Conservation (phyloP, 345 rosid genomes). For the Boechera divaricarpa region DNA sequence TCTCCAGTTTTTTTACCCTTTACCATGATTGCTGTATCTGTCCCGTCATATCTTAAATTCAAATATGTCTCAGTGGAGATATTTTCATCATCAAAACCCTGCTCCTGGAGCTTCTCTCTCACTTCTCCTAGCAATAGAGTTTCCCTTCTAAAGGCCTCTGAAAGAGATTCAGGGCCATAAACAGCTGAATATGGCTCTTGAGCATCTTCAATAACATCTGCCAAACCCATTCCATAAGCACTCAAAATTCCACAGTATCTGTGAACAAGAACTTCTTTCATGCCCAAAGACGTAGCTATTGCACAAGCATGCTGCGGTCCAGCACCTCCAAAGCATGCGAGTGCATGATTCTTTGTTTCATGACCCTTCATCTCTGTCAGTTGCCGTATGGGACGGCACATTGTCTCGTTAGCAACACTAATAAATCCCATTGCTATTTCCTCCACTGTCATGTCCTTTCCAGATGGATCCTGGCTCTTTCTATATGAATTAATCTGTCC, state of each 20-base stretch:
- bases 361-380: conserved; percentile 98
- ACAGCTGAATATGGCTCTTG: conserved; percentile 94
- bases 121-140: conserved; percentile 58
- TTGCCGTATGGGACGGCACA: conserved; percentile 97
- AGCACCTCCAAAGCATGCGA: conserved; percentile 98
- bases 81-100: conserved; percentile 74
- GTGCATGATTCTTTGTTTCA: conserved; percentile 91
- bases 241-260: conserved; percentile 90
- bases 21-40: conserved; percentile 99
- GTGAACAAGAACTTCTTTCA: conserved; percentile 90
- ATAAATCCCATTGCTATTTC: conserved; percentile 91
- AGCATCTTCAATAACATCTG: conserved; percentile 95
- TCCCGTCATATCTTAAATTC: conserved; percentile 92
- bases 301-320: conserved; percentile 99
- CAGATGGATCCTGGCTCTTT: conserved; percentile 72
- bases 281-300: conserved; percentile 88
- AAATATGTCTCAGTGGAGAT: conserved; percentile 75
- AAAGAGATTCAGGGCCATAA: conserved; percentile 66
- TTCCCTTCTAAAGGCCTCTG: conserved; percentile 77
- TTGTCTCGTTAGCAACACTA: conserved; percentile 95
- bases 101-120: conserved; percentile 70
- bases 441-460: conserved; percentile 85
- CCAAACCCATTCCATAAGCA: conserved; percentile 99
- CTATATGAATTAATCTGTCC: conserved; percentile 75
- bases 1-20: conserved; percentile 55